Conservation (phyloP, 2,329 filamentous ascomycete genomes). For the Tolypocladium capitatum region DNA sequence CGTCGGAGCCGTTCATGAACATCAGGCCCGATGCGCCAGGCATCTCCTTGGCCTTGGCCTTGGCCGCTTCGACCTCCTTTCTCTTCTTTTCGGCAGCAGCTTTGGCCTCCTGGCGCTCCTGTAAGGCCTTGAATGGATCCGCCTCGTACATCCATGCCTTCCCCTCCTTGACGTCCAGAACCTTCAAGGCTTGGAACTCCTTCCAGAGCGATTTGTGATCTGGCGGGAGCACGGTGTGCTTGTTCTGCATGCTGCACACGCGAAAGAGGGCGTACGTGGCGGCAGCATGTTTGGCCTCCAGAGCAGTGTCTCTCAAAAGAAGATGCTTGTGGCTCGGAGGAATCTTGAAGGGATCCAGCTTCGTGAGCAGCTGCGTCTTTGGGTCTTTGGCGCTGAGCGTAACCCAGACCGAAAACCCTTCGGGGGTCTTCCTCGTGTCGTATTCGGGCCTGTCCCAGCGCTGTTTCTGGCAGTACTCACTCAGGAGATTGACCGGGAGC, state of each 20-base stretch:
- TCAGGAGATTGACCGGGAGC: conserved; percentile 81
- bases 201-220: conserved; percentile 88
- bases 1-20: conserved; percentile 31
- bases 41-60: conserved; percentile 54
- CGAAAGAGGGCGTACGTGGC: conserved; percentile 85
- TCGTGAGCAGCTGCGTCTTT: conserved; percentile 68
- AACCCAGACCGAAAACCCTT: conserved; percentile 69
- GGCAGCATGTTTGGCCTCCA: conserved; percentile 88
- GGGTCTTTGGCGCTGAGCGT: conserved; percentile 61
- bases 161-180: conserved; percentile 64
- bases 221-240: conserved; percentile 87
- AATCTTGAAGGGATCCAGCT: conserved; percentile 69
- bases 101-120: conserved; percentile 68
- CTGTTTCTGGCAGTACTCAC: conserved; percentile 90
- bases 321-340: conserved; percentile 65
- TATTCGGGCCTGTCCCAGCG: conserved; percentile 94
- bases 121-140: conserved; percentile 74
- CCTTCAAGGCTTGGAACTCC: conserved; percentile 72
- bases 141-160: conserved; percentile 84
- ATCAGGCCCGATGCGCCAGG: conserved; percentile 43
- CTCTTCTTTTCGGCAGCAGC: conserved; percentile 66
- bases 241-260: conserved; percentile 89
- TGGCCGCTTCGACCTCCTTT: conserved; percentile 52
- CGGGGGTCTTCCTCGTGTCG: conserved; percentile 59
- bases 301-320: conserved; percentile 60